A percentile compares a stretch with the other conserved stretches of the same genome.
Evolutionary conservation across 495 filamentous ascomycete species (phyloP).

Genomic region (Podospora pseudoanserina): DNA sequence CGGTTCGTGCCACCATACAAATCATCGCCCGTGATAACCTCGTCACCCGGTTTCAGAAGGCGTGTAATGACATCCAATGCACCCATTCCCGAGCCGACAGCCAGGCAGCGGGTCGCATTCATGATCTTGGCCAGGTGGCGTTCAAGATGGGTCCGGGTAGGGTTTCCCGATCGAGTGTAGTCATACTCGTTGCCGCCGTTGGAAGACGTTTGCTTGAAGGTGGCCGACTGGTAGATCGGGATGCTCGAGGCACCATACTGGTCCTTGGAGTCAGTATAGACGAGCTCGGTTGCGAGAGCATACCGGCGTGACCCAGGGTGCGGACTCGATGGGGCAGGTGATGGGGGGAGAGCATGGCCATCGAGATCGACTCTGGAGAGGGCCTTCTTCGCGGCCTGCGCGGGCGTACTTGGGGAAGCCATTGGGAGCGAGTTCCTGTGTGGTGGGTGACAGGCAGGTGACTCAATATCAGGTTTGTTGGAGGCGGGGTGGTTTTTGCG

Average conservation of each 20-base stretch:
- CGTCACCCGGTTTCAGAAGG: constrained; percentile 86
- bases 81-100: constrained; percentile 94
- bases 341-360: constrained; percentile 88
- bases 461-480: constrained; percentile 1
- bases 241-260: constrained; percentile 94
- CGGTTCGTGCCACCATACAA: constrained; percentile 95
- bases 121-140: constrained; percentile 98
- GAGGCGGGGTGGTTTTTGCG: neutral
- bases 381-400: constrained; percentile 56
- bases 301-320: constrained; percentile 74
- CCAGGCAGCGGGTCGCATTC: constrained; percentile 84
- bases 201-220: constrained; percentile 88
- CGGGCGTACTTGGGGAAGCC: constrained; percentile 30
- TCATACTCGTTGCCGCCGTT: constrained; percentile 85
- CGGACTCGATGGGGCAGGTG: constrained; percentile 89
- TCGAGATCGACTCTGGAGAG: constrained; percentile 75
- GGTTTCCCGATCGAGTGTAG: constrained; percentile 96
- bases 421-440: constrained; percentile 23
- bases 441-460: constrained; percentile 1
- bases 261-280: constrained; percentile 91
- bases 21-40: constrained; percentile 95
- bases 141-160: constrained; percentile 92
- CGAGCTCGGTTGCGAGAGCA: constrained; percentile 90
- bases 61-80: constrained; percentile 96
- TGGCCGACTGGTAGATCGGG: constrained; percentile 97